Evolutionary conservation across 495 filamentous ascomycete genomes (phyloP).

Genomic region (Penicillium arizonense): DNA sequence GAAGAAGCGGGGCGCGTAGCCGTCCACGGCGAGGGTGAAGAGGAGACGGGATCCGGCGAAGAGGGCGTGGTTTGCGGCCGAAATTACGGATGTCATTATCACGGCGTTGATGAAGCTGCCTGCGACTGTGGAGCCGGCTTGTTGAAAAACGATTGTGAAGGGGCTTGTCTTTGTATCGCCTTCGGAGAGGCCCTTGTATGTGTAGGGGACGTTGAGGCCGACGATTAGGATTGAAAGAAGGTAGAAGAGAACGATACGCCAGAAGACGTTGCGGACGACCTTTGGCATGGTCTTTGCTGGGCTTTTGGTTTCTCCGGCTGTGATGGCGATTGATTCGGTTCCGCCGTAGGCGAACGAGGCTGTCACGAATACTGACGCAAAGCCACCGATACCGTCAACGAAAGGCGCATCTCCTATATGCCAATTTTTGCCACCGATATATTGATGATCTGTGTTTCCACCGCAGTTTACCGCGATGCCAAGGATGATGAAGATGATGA

Average conservation of each 20-base stretch:
- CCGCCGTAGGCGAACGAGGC: conserved; percentile 54
- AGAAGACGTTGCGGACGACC: conserved; percentile 53
- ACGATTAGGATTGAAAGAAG: conserved; percentile 48
- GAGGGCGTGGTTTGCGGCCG: conserved; percentile 52
- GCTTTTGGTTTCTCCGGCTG: conserved; percentile 53
- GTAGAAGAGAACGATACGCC: conserved; percentile 54
- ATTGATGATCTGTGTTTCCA: conserved; percentile 42
- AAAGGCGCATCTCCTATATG: conserved; percentile 49
- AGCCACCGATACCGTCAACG: conserved; percentile 52
- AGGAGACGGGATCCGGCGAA: conserved; percentile 54
- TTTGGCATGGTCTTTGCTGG: conserved; percentile 47
- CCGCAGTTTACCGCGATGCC: conserved; percentile 52
- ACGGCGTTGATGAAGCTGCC: conserved; percentile 58
- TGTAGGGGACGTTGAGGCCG: conserved; percentile 55
- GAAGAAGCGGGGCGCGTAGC: conserved; percentile 48
- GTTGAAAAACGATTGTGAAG: conserved; percentile 53
- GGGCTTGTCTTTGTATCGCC: conserved; percentile 44
- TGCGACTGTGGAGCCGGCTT: conserved; percentile 46
- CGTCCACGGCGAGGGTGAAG: conserved; percentile 46
- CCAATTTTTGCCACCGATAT: conserved; percentile 48
- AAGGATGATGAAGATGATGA: conserved; percentile 54
- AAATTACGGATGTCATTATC: conserved; percentile 53
- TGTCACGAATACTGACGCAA: conserved; percentile 53
- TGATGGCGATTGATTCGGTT: conserved; percentile 57
- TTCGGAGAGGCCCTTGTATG: conserved; percentile 40